These are phyloP conservation scores for Blastobotrys muscicola DNA, from an alignment of 805 yeast genomes.

Conservation along the genomic window DNA sequence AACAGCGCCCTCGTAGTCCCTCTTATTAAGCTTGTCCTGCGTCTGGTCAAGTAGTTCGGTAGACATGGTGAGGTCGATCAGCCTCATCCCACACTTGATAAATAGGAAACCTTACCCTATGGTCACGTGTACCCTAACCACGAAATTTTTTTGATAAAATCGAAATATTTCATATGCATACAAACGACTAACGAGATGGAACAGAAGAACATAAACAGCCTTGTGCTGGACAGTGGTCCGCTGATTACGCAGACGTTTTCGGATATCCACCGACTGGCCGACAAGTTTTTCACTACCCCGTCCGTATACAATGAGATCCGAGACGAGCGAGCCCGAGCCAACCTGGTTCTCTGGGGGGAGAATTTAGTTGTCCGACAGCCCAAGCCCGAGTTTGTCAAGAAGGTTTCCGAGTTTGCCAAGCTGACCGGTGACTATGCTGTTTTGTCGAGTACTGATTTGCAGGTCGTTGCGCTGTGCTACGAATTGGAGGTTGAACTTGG, in stretches of 20 bases:
- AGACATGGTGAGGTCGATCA: neutral
- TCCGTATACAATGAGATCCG: conserved; percentile 80
- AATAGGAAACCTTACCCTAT: neutral
- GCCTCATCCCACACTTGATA: neutral
- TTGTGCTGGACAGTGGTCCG: conserved; percentile 93
- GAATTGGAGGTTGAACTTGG: conserved; percentile 71
- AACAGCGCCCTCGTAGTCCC: conserved; percentile 1
- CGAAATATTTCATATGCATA: neutral
- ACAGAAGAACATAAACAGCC: conserved; percentile 30
- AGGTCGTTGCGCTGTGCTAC: conserved; percentile 82
- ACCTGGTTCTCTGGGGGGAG: conserved; percentile 75
- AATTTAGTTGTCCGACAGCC: conserved; percentile 69
- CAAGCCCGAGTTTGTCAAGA: conserved; percentile 46
- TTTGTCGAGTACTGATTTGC: conserved; percentile 83
- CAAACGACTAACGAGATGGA: neutral
- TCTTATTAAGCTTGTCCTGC: neutral
- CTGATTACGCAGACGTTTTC: conserved; percentile 77
- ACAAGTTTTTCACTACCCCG: conserved; percentile 77
- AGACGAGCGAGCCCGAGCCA: conserved; percentile 76
- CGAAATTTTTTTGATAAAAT: neutral
- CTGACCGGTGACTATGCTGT: conserved; percentile 89
- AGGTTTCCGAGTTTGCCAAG: conserved; percentile 67
- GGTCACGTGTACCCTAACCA: neutral
- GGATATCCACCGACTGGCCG: conserved; percentile 59
- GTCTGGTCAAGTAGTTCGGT: neutral